Base-by-base conservation (phyloP, 306 rosid species). In the Abrus precatorius region DNA sequence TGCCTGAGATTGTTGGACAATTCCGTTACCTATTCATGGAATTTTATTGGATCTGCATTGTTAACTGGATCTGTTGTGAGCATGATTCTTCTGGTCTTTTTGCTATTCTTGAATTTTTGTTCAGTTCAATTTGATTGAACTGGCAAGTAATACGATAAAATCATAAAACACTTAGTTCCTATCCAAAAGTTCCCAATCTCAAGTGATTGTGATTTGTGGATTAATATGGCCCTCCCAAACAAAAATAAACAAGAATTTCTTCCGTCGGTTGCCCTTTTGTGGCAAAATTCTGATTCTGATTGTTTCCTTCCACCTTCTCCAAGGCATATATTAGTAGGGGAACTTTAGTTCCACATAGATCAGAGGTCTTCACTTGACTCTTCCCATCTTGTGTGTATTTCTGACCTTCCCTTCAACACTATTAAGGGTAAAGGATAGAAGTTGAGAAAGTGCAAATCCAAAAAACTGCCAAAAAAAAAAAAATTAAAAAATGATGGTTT, bases 141-240 rank as follows among this genome's bases (percentile, higher is more conserved):
- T 14, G 9, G 27, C 27, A 72, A 32, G 6, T 38, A 55, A 38
- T 9, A 9, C 27, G 77, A 20, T 20, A 20, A 20, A 20, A 20
- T 20, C 20, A 36, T 38, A 11, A 38, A 73, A 55, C 52, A 10
- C 34, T 54, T 20, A 10, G 40, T 38, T 53, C 50, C 27, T 32
- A 61, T 36, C 11, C 1, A 7, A 12, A 34, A 5, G 55, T 11
- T 27, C 27, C 65, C 75, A 50, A 70, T 50, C 49, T 45, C 13
- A 9, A 45, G 73, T 44, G 38, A 4, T 67, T 67, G 44, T 67
- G 73, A 67, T 62, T 52, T 52, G 20, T 67, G 41, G 14, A 56
- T 11, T 66, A 43, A 27, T 43, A 27, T 63, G 7, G 7, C 3
- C 53, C 14, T 41, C 41, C 8, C 10, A 66, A 43, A 2, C 53